These are phyloP conservation scores for Spirogloea muscicola DNA, from an alignment of 139 green algal species.

Conservation along the genomic window DNA sequence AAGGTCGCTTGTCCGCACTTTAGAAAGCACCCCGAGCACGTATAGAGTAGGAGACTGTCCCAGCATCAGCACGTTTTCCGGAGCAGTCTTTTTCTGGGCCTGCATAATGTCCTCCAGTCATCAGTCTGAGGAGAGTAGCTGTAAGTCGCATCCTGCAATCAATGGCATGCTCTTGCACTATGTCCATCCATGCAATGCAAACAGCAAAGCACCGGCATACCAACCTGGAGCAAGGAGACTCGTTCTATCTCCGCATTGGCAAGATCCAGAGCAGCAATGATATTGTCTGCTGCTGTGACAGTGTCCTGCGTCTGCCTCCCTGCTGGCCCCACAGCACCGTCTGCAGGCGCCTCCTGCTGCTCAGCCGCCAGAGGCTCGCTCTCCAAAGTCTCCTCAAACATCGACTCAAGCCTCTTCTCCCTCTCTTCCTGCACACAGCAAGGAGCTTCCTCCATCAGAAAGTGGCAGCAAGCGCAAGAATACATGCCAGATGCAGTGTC, in stretches of 20 bases:
- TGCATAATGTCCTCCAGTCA: slow-evolving; percentile 16
- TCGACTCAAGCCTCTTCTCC: slow-evolving; percentile 82
- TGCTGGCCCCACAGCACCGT: slow-evolving; percentile 9
- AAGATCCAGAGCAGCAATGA: slow-evolving; percentile 88
- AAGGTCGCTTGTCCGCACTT: slow-evolving; percentile 70
- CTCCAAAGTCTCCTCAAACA: slow-evolving; percentile 86
- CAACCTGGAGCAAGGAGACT: slow-evolving; percentile 7
- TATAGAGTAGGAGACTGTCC: slow-evolving; percentile 67
- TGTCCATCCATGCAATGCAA: background rate
- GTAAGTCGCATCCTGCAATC: background rate
- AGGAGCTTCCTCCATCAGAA: too few species aligned
- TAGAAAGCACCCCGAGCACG: slow-evolving; percentile 66
- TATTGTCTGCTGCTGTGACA: slow-evolving; percentile 72
- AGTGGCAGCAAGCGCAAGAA: too few species aligned
- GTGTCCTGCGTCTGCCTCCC: slow-evolving; percentile 57
- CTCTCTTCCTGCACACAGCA: slow-evolving; percentile 74
- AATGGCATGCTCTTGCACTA: background rate
- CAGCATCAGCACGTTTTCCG: slow-evolving; percentile 78
- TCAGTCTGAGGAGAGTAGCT: background rate
- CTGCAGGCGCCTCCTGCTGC: background rate
- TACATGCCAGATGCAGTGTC: background rate
- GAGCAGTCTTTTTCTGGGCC: slow-evolving; percentile 17
- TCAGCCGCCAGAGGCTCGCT: slow-evolving; percentile 17
- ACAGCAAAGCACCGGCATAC: background rate
- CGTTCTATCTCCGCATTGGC: slow-evolving; percentile 52